phyloP scores from a whole-genome alignment of 225 moss, liverwort and hornwort species.

The Marchantia paleacea region DNA sequence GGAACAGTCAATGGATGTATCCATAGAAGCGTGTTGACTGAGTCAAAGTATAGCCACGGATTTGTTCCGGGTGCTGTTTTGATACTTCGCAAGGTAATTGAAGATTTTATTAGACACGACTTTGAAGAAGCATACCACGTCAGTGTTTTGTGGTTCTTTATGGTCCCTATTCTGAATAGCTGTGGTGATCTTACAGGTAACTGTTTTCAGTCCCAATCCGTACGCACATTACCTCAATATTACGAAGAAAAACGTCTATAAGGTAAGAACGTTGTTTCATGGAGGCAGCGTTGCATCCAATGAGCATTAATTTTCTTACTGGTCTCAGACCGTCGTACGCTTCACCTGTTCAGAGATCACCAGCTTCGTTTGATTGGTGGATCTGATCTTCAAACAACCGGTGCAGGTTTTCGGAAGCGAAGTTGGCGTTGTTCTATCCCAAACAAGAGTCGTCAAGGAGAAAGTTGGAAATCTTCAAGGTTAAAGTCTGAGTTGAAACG shows the following conservation, averaged over 20 bases:
- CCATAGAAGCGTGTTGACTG: slow-evolving; percentile 58
- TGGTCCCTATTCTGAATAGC: background rate
- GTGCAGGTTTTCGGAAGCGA: slow-evolving; percentile 35
- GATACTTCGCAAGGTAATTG: slow-evolving; percentile 55
- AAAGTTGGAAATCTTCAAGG: background rate
- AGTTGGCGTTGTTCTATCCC: slow-evolving; percentile 15
- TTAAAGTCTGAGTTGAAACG: background rate
- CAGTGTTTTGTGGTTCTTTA: background rate
- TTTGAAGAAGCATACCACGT: background rate
- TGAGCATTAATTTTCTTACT: background rate
- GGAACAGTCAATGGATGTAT: slow-evolving; percentile 66
- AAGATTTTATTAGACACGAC: background rate
- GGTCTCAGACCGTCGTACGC: background rate
- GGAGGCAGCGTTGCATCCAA: background rate
- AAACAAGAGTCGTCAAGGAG: slow-evolving; percentile 7
- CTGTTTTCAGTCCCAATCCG: slow-evolving; percentile 63
- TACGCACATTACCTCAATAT: slow-evolving; percentile 67
- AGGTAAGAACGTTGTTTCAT: slow-evolving; percentile 27
- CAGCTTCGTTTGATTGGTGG: background rate
- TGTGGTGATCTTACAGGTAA: slow-evolving; percentile 38
- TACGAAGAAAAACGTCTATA: slow-evolving; percentile 59
- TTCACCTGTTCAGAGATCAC: background rate
- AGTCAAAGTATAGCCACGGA: slow-evolving; percentile 50
- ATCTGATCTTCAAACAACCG: background rate
- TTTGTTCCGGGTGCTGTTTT: slow-evolving; percentile 73